These are phyloP conservation scores for Thecamonas trahens DNA, from an alignment of 78 protist genomes.

Conservation along the genomic window DNA sequence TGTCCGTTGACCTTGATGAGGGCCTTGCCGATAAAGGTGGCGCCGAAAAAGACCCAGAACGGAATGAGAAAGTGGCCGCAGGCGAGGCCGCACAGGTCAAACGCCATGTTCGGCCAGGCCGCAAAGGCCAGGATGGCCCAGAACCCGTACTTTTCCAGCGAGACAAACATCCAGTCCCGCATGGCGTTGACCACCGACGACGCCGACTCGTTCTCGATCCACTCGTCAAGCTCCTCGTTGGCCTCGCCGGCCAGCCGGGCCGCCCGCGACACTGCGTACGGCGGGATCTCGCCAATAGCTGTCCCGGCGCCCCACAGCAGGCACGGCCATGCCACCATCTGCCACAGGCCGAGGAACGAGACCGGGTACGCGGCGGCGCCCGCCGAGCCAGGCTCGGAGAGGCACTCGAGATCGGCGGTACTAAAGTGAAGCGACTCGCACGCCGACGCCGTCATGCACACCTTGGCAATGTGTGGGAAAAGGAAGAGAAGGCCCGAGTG, in stretches of 20 bases:
- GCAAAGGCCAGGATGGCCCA: constrained; percentile 21
- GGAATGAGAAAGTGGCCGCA: constrained; percentile 31
- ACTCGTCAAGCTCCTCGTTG: constrained; percentile 2
- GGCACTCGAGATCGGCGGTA: too few species aligned
- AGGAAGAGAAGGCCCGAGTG: constrained; percentile 19
- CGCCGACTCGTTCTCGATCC: background rate
- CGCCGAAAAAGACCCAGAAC: constrained; percentile 25
- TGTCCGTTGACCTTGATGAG: constrained; percentile 17
- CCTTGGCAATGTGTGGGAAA: constrained; percentile 1
- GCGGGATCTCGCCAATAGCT: constrained; percentile 53
- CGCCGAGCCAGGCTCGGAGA: too few species aligned
- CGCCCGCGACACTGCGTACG: constrained; percentile 19
- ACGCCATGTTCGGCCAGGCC: constrained; percentile 25
- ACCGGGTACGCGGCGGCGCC: too few species aligned
- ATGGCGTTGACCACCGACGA: background rate
- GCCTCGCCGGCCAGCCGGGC: constrained; percentile 17
- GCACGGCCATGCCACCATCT: too few species aligned
- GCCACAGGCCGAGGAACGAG: too few species aligned
- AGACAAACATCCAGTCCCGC: constrained; percentile 20
- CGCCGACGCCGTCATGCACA: background rate
- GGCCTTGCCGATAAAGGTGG: constrained; percentile 23
- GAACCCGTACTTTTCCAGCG: constrained; percentile 14
- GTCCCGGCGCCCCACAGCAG: constrained; percentile 61
- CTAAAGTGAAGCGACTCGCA: background rate
- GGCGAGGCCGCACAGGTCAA: constrained; percentile 32